Conservation (phyloP, 768 basidiomycete genomes). For the Pleurotus platypus region DNA sequence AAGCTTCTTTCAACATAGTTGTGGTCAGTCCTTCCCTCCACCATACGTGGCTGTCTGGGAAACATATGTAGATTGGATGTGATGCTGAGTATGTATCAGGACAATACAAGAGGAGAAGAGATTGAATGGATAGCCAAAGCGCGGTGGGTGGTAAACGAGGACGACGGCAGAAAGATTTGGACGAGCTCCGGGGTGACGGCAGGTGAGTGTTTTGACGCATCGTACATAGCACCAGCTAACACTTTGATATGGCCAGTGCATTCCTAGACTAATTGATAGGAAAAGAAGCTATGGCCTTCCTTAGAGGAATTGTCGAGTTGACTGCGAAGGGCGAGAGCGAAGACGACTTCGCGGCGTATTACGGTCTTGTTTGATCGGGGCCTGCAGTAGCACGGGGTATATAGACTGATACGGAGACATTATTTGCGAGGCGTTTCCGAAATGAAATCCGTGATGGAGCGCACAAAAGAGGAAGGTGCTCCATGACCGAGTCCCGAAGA, state of each 20-base stretch:
- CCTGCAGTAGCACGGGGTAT: too few species aligned
- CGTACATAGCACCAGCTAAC: background rate
- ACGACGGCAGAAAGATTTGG: conserved; percentile 30
- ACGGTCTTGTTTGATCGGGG: conserved; percentile 11
- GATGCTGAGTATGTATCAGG: conserved; percentile 8
- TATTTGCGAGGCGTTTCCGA: too few species aligned
- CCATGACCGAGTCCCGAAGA: too few species aligned
- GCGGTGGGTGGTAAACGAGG: conserved; percentile 30
- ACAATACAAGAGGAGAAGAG: conserved; percentile 16
- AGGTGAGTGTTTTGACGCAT: conserved; percentile 17
- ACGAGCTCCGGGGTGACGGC: conserved; percentile 33
- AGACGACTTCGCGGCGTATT: conserved; percentile 23
- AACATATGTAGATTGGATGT: background rate
- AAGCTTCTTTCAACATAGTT: conserved; percentile 21
- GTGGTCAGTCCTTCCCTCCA: conserved; percentile 14
- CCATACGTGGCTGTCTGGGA: background rate
- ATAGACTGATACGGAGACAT: too few species aligned
- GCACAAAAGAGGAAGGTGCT: too few species aligned
- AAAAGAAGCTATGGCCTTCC: conserved; percentile 8
- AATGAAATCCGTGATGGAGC: too few species aligned
- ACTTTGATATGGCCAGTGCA: conserved; percentile 28
- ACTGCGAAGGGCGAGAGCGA: conserved; percentile 17
- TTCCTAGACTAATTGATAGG: conserved; percentile 29
- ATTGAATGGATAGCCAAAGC: conserved; percentile 34
- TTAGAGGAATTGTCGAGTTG: conserved; percentile 19